Evolutionary conservation across 2,329 filamentous ascomycete species (phyloP).

Genomic region (Magnaporthiopsis incrustans): DNA sequence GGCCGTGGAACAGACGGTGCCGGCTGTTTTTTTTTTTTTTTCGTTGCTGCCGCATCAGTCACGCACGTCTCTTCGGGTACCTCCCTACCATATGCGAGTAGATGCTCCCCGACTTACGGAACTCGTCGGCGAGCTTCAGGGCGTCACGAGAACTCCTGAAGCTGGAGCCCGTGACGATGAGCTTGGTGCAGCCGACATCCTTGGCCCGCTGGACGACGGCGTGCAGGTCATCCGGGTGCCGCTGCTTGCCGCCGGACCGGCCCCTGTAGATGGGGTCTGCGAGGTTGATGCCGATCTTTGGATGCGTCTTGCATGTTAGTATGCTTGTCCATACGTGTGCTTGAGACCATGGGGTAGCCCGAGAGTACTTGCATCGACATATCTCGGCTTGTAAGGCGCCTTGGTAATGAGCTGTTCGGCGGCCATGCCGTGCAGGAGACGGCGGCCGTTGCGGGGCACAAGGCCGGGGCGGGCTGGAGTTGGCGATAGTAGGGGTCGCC

Average conservation of each 20-base stretch:
- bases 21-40: slow-evolving; percentile 52
- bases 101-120: slow-evolving; percentile 54
- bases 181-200: slow-evolving; percentile 73
- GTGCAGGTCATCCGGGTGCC: slow-evolving; percentile 64
- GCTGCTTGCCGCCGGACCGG: slow-evolving; percentile 69
- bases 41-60: no score
- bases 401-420: slow-evolving; percentile 4
- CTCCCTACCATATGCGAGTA: no score
- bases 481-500: background rate
- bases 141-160: slow-evolving; percentile 70
- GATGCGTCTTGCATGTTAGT: background rate
- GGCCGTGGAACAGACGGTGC: slow-evolving; percentile 78
- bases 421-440: slow-evolving; percentile 1
- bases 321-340: background rate
- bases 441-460: background rate
- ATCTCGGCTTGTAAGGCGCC: slow-evolving; percentile 39
- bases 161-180: slow-evolving; percentile 91
- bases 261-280: slow-evolving; percentile 87
- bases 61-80: slow-evolving; percentile 9
- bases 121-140: slow-evolving; percentile 61
- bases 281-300: slow-evolving; percentile 85
- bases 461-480: background rate
- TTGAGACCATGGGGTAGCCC: no score
- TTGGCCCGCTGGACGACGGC: slow-evolving; percentile 72
- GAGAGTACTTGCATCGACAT: slow-evolving; percentile 49